Evolutionary conservation across 1,284 basidiomycete genomes (phyloP).

Genomic region (Rhodotorula sp.): DNA sequence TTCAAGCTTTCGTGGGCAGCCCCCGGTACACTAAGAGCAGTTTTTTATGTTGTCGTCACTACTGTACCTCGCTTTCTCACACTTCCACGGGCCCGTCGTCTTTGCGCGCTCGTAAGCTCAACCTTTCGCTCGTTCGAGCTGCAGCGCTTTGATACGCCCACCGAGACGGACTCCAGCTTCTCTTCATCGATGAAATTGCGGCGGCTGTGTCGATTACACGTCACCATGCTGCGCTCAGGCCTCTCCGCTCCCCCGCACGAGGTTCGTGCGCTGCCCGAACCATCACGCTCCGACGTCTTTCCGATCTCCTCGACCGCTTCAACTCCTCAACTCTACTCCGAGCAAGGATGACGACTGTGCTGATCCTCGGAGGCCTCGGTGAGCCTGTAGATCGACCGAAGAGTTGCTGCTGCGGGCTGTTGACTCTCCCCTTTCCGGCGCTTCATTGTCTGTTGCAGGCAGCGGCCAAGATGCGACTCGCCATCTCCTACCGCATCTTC

Average conservation of each 20-base stretch:
- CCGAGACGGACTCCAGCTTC: too few species aligned
- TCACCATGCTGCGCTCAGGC: background rate
- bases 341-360: constrained; percentile 3
- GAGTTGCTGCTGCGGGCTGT: background rate
- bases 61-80: background rate
- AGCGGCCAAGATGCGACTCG: constrained; percentile 27
- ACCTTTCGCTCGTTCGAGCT: background rate
- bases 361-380: constrained; percentile 35
- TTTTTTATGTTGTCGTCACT: background rate
- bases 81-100: background rate
- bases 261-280: background rate
- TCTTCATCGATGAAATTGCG: too few species aligned
- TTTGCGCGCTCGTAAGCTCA: background rate
- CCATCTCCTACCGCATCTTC: constrained; percentile 30
- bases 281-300: background rate
- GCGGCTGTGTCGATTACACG: background rate
- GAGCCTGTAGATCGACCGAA: too few species aligned
- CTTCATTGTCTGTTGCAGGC: background rate
- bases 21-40: background rate
- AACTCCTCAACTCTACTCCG: too few species aligned
- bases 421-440: background rate
- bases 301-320: background rate
- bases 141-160: too few species aligned
- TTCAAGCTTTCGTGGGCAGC: too few species aligned
- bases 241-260: background rate